Evolutionary conservation across 1,284 basidiomycete genomes (phyloP).

Genomic region (Ceratobasidium sp.): DNA sequence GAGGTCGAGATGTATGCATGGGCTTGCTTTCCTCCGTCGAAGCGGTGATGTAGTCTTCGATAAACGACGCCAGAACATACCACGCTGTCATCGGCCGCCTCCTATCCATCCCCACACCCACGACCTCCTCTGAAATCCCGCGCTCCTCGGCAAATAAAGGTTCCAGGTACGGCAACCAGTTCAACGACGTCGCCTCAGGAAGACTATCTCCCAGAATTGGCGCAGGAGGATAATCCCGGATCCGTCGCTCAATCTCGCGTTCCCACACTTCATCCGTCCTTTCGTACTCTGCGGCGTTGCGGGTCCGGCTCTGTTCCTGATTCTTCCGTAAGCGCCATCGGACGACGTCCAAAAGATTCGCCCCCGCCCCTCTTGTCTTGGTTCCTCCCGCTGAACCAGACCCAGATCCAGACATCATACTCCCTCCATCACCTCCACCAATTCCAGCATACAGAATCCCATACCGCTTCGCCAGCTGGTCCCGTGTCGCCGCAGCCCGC

Average conservation of each 20-base stretch:
- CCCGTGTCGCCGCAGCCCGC: conserved; percentile 28
- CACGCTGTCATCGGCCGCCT: conserved; percentile 26
- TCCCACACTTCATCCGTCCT: conserved; percentile 22
- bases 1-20: background rate
- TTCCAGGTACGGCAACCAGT: conserved; percentile 34
- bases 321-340: conserved; percentile 9
- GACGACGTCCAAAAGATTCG: conserved; percentile 11
- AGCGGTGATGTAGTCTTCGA: conserved; percentile 23
- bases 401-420: conserved; percentile 1
- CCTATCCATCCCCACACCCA: background rate
- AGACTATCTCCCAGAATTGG: conserved; percentile 18
- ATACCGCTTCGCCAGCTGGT: conserved; percentile 34
- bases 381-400: background rate
- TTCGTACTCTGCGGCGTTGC: background rate
- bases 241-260: conserved; percentile 23
- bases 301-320: background rate
- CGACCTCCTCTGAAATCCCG: background rate
- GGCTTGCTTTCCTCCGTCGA: background rate
- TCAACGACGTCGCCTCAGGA: conserved; percentile 27
- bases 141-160: conserved; percentile 34
- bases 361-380: background rate
- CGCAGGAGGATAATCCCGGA: background rate
- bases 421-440: background rate
- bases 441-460: conserved; percentile 22
- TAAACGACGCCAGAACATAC: conserved; percentile 37